A percentile compares a stretch with the other conserved stretches of the same genome.
phyloP scores from a whole-genome alignment of 768 basidiomycete species.

The Boletus sp. region DNA sequence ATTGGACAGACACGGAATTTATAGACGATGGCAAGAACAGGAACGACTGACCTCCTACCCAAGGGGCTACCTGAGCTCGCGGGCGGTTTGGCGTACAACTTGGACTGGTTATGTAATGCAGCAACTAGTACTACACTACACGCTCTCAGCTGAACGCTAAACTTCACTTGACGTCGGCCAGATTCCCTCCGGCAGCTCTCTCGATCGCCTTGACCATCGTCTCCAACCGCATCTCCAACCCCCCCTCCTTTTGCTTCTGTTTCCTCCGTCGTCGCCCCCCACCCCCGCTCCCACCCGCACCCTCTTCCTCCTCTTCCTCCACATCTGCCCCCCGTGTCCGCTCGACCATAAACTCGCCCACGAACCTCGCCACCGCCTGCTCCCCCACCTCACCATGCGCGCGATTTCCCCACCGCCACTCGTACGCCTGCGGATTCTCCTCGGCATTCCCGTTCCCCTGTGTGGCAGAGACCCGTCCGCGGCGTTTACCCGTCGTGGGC shows the following conservation, averaged over 20 bases:
- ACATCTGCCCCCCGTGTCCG: slow-evolving; percentile 10
- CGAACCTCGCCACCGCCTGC: slow-evolving; percentile 64
- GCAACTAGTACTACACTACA: no score
- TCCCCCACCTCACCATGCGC: slow-evolving; percentile 85
- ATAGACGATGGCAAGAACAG: no score
- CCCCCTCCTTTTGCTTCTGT: slow-evolving; percentile 12
- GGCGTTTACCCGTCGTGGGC: slow-evolving; percentile 47
- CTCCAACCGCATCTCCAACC: slow-evolving; percentile 28
- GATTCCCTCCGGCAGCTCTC: slow-evolving; percentile 48
- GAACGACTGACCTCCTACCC: no score
- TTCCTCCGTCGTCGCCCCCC: slow-evolving; percentile 11
- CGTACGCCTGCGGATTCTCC: slow-evolving; percentile 36
- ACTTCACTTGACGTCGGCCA: slow-evolving; percentile 38
- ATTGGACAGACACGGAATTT: no score
- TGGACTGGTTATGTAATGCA: no score
- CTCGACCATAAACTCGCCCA: slow-evolving; percentile 73
- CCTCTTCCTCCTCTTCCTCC: slow-evolving; percentile 12
- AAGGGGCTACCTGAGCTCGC: no score
- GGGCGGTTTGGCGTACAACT: no score
- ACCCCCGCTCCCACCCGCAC: not conserved
- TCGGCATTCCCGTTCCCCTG: slow-evolving; percentile 26
- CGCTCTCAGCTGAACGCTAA: no score
- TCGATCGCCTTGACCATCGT: slow-evolving; percentile 28
- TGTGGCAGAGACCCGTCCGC: slow-evolving; percentile 47
- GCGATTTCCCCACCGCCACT: slow-evolving; percentile 86